These are phyloP conservation scores for Pneumocystis oryctolagi DNA, from an alignment of 1,139 yeast genomes.

Conservation along the genomic window DNA sequence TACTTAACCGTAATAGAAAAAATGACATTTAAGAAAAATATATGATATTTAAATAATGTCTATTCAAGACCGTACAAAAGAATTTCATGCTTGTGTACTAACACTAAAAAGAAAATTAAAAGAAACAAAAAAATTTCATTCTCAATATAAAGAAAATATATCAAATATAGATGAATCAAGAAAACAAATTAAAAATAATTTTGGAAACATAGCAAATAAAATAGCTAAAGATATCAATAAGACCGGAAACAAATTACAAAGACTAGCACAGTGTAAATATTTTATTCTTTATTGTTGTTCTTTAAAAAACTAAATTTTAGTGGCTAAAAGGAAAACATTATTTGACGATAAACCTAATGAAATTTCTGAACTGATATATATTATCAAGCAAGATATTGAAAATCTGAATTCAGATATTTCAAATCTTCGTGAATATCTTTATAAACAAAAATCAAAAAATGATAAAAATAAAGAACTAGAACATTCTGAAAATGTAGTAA, in stretches of 20 bases:
- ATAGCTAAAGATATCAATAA: conserved; percentile 82
- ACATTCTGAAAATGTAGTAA: conserved; percentile 77
- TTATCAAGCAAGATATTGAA: conserved; percentile 85
- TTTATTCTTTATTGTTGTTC: neutral
- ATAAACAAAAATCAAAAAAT: conserved; percentile 27
- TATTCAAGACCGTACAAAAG: conserved; percentile 5
- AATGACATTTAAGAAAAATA: neutral
- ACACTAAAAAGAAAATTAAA: neutral
- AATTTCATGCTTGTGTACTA: conserved; percentile 1
- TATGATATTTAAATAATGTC: conserved; percentile 3
- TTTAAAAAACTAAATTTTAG: conserved; percentile 18
- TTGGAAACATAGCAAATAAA: conserved; percentile 62
- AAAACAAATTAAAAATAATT: conserved; percentile 29
- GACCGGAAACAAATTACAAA: conserved; percentile 70
- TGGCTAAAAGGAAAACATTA: conserved; percentile 83
- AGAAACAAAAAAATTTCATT: neutral
- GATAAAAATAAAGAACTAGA: conserved; percentile 34
- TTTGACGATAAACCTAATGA: conserved; percentile 92
- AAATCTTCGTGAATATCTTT: conserved; percentile 42
- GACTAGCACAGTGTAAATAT: conserved; percentile 41
- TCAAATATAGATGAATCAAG: neutral
- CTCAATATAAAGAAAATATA: neutral
- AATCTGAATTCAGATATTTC: conserved; percentile 67
- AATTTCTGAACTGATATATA: conserved; percentile 79
- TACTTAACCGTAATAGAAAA: no score